Base-by-base conservation (phyloP, 768 basidiomycete genomes). In the Fomitopsis serialis region DNA sequence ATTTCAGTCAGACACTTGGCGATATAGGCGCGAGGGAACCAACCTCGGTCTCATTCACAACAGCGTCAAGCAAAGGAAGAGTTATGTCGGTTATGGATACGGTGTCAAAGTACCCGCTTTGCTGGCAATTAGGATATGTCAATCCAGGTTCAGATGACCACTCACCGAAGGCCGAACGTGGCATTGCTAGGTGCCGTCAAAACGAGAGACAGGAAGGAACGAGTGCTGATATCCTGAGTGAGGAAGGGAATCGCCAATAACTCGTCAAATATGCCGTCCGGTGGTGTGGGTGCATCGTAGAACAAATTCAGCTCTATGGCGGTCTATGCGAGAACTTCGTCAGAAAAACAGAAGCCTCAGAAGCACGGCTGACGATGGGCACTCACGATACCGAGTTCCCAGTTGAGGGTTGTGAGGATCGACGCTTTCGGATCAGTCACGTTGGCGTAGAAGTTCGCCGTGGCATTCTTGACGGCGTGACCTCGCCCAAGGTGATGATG, bases 201-300 rank as follows among this genome's bases (percentile, higher is more conserved):
- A 8, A 81, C 72, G 2, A 81, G 62, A 1, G 72, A 73, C 2
- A 67, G 21, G 57, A 78, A 78, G 9, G 69, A 68, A 5, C 74
- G 65, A 0, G 76, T 76, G 1, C 53, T 58, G 3, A 80, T 61
- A 54, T 78, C 72, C 48, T 64, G 62, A 2, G 62, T 62, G 23
- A 77, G 46, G 19, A 59, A 48, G 2, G 76, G 75, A 32, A 82
- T 76, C 1, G 69, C 67, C 21, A 81, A 57, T 63, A 79, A 79
- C 7, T 71, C 71, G 54, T 82, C 78, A 54, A 81, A 82, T 25
- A 80, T 72, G 1, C 77, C 79, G 0, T 57, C 52, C 0, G 79
- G 80, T 0, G 74, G 74, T 0, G 63, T 70, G 12, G 83, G 82
- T 0, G 58, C 78, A 58, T 86, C 78, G 58, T 87, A 85, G 65